Evolutionary conservation across 2,329 filamentous ascomycete genomes (phyloP).

Genomic region (Colletotrichum horii): DNA sequence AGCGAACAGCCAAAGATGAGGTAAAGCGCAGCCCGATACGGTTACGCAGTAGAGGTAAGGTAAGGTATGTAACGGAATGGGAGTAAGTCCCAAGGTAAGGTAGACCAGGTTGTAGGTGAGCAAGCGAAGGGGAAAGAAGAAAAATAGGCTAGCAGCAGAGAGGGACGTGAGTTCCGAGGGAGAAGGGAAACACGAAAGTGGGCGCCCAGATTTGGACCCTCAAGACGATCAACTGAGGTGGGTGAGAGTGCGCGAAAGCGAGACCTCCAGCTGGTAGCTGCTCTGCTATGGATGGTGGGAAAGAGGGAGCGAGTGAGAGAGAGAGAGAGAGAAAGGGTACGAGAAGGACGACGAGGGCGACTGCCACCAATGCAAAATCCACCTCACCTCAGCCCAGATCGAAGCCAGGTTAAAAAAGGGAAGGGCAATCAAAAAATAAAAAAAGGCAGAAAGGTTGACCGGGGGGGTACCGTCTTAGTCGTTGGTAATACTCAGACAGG

Average conservation of each 20-base stretch:
- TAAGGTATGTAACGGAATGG: background rate
- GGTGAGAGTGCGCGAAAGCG: background rate
- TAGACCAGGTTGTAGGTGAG: constrained; percentile 8
- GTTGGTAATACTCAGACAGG: constrained; percentile 5
- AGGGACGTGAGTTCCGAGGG: constrained; percentile 12
- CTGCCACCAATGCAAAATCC: background rate
- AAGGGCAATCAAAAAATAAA: constrained; percentile 15
- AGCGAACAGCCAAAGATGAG: background rate
- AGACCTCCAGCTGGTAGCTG: background rate
- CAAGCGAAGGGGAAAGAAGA: constrained; percentile 7
- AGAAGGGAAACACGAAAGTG: constrained; percentile 1
- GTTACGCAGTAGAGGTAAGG: background rate
- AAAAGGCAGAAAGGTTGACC: constrained; percentile 6
- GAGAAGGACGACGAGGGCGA: background rate
- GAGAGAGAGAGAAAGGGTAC: background rate
- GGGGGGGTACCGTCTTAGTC: constrained; percentile 12
- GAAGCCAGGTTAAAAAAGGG: constrained; percentile 13
- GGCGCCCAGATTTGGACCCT: background rate
- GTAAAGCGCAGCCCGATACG: background rate
- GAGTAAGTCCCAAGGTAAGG: background rate
- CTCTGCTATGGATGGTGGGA: background rate
- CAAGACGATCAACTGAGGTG: background rate
- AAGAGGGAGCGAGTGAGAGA: background rate
- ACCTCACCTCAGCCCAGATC: constrained; percentile 1
- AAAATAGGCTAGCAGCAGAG: background rate